Evolutionary conservation across 2,329 filamentous ascomycete genomes (phyloP), one percentile per base, ranked within the genome.

Genomic region (Clarireedia monteithiana): DNA sequence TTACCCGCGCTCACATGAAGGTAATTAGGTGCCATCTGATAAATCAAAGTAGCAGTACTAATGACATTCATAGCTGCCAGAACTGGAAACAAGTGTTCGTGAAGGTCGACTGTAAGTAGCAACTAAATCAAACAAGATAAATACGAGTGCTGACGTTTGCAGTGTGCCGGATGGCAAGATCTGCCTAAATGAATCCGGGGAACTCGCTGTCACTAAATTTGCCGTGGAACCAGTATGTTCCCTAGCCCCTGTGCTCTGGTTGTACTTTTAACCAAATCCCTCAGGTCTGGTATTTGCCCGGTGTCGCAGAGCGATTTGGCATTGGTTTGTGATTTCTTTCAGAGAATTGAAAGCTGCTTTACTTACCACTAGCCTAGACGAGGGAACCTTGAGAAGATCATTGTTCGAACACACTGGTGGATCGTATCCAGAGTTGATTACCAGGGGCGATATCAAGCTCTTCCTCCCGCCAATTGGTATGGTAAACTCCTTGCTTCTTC

Each of bases 341-440:
- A 9, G 20, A 30, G 36, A 46, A 62, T 39, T 23, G 46, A 62
- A 46, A 17, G 26, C 5, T 23, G 50, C 4, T 59, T 78, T 75
- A 76, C 89, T 39, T 86, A 88, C 51, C 89, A 88, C 73, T 75
- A 89, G 10, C 85, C 86, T 5, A 89, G 91, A 96, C 60, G 94
- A 99, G 74, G 89, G 86, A 10, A 86, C 85, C 14, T 78, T 99
- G 20, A 85, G 94, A 60, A 82, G 92, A 59, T 88, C 89, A 0
- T 76, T 99, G 24, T 97, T 97, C 68, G 94, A 97, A 69, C 88
- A 96, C 66, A 97, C 91, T 1, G 94, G 94, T 55, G 94, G 94
- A 55, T 95, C 89, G 63, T 99, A 95, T 72, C 94, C 94, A 2
- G 94, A 99, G 77, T 79, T 97, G 59, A 96, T 99, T 69, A 99